These are phyloP conservation scores for Diospyros lotus DNA, from an alignment of 148 eudicot species.

Conservation along the genomic window DNA sequence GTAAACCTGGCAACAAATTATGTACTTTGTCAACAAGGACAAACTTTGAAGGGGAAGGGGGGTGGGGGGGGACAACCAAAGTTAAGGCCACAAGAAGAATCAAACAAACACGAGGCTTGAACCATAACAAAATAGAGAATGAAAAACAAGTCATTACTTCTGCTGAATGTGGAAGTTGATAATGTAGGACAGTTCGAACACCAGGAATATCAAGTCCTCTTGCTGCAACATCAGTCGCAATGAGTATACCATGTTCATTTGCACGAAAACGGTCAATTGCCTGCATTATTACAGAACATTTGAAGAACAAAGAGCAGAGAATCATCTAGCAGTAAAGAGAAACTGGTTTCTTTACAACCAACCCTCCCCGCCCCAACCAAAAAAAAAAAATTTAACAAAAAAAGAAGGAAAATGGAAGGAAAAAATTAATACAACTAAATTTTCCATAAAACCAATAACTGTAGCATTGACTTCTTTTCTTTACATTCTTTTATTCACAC, in stretches of 20 bases:
- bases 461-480: too few relatives aligned
- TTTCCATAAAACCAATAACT: too few relatives aligned
- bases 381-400: too few relatives aligned
- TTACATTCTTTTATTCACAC: too few relatives aligned
- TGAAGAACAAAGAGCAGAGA: conserved; percentile 4
- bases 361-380: too few relatives aligned
- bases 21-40: conserved; percentile 3
- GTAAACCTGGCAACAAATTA: conserved; percentile 53
- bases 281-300: conserved; percentile 34
- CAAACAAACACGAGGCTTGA: not conserved
- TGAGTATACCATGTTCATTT: conserved; percentile 65
- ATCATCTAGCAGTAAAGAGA: too few relatives aligned
- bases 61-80: conserved; percentile 4
- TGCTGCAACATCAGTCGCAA: conserved; percentile 95
- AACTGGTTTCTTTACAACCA: too few relatives aligned
- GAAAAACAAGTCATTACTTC: conserved; percentile 42
- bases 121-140: not conserved
- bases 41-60: not conserved
- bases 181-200: conserved; percentile 89
- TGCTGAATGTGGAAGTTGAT: conserved; percentile 95
- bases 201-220: conserved; percentile 94
- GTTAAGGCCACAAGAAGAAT: not conserved
- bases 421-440: too few relatives aligned
- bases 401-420: too few relatives aligned
- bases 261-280: conserved; percentile 90